Conservation (phyloP, 768 basidiomycete genomes). For the Lactarius tabidus region DNA sequence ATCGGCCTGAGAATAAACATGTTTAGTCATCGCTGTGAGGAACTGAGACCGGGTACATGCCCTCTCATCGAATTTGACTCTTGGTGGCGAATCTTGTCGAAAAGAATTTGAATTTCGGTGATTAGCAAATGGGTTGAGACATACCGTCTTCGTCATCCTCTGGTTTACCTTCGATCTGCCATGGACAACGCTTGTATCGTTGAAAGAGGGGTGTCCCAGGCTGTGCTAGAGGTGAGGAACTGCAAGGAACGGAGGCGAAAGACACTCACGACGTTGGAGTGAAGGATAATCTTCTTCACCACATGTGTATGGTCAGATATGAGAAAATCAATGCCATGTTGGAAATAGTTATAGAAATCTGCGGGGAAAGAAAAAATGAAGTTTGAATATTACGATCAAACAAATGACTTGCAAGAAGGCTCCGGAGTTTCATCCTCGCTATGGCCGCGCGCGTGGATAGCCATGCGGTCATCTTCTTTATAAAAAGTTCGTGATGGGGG, state of each 20-base stretch:
- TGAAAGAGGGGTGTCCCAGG: constrained; percentile 89
- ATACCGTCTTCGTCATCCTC: constrained; percentile 83
- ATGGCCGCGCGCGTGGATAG: constrained; percentile 58
- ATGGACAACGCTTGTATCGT: constrained; percentile 85
- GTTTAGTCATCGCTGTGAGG: neutral
- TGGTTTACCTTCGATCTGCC: constrained; percentile 77
- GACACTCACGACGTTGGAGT: constrained; percentile 75
- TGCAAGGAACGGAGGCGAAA: neutral
- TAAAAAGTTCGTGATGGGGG: constrained; percentile 73
- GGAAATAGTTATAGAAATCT: constrained; percentile 95
- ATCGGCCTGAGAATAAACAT: constrained; percentile 53
- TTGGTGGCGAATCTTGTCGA: constrained; percentile 61
- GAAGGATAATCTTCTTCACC: constrained; percentile 81
- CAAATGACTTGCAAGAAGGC: constrained; percentile 42
- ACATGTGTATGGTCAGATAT: constrained; percentile 66
- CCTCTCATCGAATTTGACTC: constrained; percentile 68
- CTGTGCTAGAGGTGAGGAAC: constrained; percentile 37
- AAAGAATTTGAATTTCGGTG: constrained; percentile 5
- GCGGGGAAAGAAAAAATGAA: neutral
- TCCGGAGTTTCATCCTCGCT: constrained; percentile 46
- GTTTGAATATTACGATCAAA: constrained; percentile 5
- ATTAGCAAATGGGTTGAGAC: constrained; percentile 4
- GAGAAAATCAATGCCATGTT: constrained; percentile 85
- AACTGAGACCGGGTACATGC: constrained; percentile 34
- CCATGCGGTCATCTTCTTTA: constrained; percentile 88